A percentile compares a stretch with the other conserved stretches of the same genome.
phyloP scores from a whole-genome alignment of 768 basidiomycete species.

The Lentinula sp. region DNA sequence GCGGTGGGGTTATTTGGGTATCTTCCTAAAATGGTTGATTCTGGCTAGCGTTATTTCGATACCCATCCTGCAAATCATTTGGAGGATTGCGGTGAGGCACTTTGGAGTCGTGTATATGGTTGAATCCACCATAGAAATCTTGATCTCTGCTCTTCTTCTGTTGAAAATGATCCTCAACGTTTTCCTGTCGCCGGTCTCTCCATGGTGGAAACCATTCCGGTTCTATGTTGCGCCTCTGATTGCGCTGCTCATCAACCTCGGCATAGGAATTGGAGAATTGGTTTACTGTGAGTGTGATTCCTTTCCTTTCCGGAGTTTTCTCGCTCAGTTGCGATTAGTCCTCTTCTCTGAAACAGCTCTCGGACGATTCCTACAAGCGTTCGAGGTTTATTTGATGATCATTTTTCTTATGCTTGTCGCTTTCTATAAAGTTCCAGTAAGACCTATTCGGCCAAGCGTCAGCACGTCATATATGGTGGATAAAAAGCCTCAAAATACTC shows the following conservation, averaged over 20 bases:
- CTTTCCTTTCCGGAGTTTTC: not conserved
- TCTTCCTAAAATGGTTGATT: constrained; percentile 44
- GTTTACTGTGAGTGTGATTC: constrained; percentile 42
- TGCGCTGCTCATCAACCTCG: constrained; percentile 45
- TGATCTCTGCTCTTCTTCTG: constrained; percentile 52
- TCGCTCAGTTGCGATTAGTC: constrained; percentile 30
- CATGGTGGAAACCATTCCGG: constrained; percentile 37
- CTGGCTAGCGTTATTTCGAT: constrained; percentile 39
- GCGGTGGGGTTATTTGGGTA: constrained; percentile 55
- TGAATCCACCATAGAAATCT: constrained; percentile 52
- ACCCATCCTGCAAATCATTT: constrained; percentile 55
- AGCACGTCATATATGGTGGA: constrained; percentile 13
- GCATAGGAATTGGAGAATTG: constrained; percentile 51
- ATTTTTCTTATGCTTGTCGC: constrained; percentile 48
- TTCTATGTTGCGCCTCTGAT: constrained; percentile 44
- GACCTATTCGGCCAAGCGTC: constrained; percentile 2
- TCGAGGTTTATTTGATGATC: constrained; percentile 58
- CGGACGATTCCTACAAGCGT: constrained; percentile 34
- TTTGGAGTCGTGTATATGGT: constrained; percentile 49
- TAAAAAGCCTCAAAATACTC: constrained; percentile 6
- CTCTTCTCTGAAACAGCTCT: constrained; percentile 52
- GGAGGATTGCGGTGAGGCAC: constrained; percentile 42
- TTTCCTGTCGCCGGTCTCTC: constrained; percentile 32
- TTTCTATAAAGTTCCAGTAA: constrained; percentile 21
- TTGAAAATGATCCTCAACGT: constrained; percentile 59